A percentile compares a stretch with the other conserved stretches of the same genome.
phyloP scores from a whole-genome alignment of 2,329 filamentous ascomycete species.

The Magnaporthales sp. region DNA sequence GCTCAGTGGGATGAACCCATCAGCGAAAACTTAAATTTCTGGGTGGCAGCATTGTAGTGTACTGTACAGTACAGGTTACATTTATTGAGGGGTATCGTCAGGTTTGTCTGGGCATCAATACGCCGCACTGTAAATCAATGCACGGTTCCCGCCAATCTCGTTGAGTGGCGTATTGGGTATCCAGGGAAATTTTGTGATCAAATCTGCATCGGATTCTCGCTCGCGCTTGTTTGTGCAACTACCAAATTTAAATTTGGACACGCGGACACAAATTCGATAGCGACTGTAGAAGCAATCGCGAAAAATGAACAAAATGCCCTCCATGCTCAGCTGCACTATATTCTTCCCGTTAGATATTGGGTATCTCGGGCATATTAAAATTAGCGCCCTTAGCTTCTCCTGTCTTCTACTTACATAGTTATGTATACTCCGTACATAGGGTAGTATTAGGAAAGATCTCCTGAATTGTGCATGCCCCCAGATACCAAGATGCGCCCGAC shows the following conservation, averaged over 20 bases:
- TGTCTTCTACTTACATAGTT: too few species aligned
- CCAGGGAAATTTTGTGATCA: background rate
- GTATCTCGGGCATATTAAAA: background rate
- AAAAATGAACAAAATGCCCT: background rate
- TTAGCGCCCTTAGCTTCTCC: background rate
- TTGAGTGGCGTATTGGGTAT: background rate
- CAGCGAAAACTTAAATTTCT: background rate
- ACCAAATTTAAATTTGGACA: background rate
- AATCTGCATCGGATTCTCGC: background rate
- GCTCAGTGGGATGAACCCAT: background rate
- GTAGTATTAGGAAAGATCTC: background rate
- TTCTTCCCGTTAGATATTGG: background rate
- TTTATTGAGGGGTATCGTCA: background rate
- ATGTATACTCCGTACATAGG: too few species aligned
- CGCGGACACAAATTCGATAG: background rate
- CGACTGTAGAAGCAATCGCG: background rate
- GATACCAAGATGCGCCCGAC: background rate
- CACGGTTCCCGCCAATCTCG: background rate
- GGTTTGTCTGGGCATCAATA: background rate
- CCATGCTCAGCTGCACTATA: background rate
- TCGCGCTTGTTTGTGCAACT: background rate
- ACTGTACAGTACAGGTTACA: background rate
- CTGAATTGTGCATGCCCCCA: background rate
- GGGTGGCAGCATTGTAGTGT: background rate
- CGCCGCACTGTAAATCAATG: background rate